Evolutionary conservation across 1,139 yeast species (phyloP).

Genomic region (Blastobotrys ciferrii): DNA sequence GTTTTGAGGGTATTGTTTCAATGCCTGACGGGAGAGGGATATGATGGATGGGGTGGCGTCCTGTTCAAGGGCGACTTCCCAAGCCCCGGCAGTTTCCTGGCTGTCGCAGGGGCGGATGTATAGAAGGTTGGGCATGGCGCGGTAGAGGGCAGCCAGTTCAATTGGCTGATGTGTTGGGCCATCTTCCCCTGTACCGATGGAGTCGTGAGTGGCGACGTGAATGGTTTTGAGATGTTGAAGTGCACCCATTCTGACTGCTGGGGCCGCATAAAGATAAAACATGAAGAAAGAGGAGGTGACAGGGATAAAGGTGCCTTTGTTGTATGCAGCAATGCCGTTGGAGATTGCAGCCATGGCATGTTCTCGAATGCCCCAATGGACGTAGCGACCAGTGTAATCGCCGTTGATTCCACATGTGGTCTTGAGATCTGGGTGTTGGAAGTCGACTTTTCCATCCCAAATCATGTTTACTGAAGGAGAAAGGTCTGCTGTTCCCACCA

Average conservation of each 20-base stretch:
- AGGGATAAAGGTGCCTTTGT: constrained; percentile 39
- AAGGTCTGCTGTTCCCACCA: constrained; percentile 93
- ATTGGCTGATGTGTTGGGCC: constrained; percentile 45
- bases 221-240: constrained; percentile 36
- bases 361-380: constrained; percentile 41
- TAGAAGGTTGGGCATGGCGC: constrained; percentile 39
- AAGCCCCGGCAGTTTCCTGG: constrained; percentile 38
- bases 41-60: constrained; percentile 29
- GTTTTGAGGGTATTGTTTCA: constrained; percentile 29
- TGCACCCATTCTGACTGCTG: constrained; percentile 42
- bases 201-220: constrained; percentile 44
- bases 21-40: constrained; percentile 35
- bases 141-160: constrained; percentile 36
- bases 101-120: constrained; percentile 38
- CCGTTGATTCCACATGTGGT: not conserved
- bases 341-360: constrained; percentile 42
- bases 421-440: constrained; percentile 1
- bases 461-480: constrained; percentile 28
- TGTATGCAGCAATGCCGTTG: constrained; percentile 41
- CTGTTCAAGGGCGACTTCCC: constrained; percentile 34
- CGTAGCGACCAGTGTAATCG: constrained; percentile 47
- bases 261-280: constrained; percentile 42
- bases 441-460: constrained; percentile 4
- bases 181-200: constrained; percentile 43
- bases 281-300: constrained; percentile 41